Conservation (phyloP, 139 green algal genomes). For the Chlorella sp. region DNA sequence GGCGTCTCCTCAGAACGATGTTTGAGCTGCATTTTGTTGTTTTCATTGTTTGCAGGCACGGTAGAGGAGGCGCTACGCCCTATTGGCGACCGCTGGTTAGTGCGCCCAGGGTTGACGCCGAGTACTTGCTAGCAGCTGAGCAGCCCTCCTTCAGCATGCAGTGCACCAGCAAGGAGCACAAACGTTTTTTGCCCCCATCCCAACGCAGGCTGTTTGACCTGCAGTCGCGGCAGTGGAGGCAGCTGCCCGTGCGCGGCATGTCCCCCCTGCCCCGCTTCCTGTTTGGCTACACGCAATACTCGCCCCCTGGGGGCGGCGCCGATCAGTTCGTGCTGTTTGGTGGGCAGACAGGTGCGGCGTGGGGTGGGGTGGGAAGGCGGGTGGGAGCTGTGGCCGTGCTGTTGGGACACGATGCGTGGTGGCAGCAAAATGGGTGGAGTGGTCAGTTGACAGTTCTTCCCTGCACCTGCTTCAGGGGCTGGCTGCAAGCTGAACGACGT, state of each 20-base stretch:
- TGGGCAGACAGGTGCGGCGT: slow-evolving; percentile 24
- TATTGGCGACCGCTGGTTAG: slow-evolving; percentile 33
- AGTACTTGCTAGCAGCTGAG: too few species aligned
- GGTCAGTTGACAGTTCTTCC: too few species aligned
- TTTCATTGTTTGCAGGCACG: slow-evolving; percentile 8
- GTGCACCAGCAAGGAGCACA: too few species aligned
- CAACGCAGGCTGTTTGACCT: slow-evolving; percentile 26
- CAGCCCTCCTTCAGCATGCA: too few species aligned
- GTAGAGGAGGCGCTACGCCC: neutral
- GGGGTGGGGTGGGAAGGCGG: neutral
- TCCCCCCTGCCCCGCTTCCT: slow-evolving; percentile 42
- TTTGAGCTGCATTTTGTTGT: too few species aligned
- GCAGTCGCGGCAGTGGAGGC: neutral
- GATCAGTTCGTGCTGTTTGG: slow-evolving; percentile 40
- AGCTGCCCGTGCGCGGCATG: slow-evolving; percentile 21
- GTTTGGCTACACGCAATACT: slow-evolving; percentile 6
- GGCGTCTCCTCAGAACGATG: too few species aligned
- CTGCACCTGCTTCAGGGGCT: neutral
- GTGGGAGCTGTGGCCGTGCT: too few species aligned
- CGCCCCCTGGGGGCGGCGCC: neutral
- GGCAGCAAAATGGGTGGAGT: too few species aligned
- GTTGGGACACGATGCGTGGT: too few species aligned
- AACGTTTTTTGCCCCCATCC: too few species aligned
- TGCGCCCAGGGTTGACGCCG: too few species aligned
- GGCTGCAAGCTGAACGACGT: slow-evolving; percentile 43